A percentile compares a stretch with the other conserved stretches of the same genome.
Conservation (phyloP, 331 rosid species). For the Acacia pycnantha region DNA sequence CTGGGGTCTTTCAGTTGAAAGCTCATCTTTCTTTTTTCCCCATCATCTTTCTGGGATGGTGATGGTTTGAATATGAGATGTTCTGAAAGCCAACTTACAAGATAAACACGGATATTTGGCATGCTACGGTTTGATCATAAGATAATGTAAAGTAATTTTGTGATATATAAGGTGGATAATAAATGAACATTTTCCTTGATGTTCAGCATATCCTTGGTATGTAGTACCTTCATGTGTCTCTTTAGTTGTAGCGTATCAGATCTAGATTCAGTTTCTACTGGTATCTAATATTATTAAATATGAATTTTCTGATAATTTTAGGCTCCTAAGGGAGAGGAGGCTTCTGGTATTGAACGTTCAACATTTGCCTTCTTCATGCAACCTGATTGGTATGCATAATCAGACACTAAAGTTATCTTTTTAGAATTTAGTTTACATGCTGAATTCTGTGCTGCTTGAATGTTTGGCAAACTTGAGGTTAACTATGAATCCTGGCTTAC, state of each 20-base stretch:
- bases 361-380: conserved; percentile 97
- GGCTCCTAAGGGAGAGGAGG: conserved; percentile 81
- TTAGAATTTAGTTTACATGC: neutral
- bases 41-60: neutral
- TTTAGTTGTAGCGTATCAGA: conserved; percentile 6
- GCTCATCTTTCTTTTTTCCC: neutral
- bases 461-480: neutral
- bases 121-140: conserved; percentile 1
- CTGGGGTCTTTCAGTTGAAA: neutral
- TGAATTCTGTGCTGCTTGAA: neutral
- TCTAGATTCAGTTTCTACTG: conserved; percentile 1
- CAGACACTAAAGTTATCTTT: conserved; percentile 1
- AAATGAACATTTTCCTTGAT: neutral
- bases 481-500: conserved; percentile 18
- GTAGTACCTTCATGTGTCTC: neutral
- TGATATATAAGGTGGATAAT: neutral
- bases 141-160: neutral
- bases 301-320: conserved; percentile 27
- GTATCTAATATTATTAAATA: conserved; percentile 5
- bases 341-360: conserved; percentile 76
- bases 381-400: conserved; percentile 73
- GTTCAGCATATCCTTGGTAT: neutral
- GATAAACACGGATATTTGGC: neutral
- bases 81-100: conserved; percentile 7
- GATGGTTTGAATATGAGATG: conserved; percentile 15